Percentiles rank a stretch among this genome's conserved stretches.
Conservation (phyloP, 2,329 filamentous ascomycete species). For the Ascochyta clinopodiicola region DNA sequence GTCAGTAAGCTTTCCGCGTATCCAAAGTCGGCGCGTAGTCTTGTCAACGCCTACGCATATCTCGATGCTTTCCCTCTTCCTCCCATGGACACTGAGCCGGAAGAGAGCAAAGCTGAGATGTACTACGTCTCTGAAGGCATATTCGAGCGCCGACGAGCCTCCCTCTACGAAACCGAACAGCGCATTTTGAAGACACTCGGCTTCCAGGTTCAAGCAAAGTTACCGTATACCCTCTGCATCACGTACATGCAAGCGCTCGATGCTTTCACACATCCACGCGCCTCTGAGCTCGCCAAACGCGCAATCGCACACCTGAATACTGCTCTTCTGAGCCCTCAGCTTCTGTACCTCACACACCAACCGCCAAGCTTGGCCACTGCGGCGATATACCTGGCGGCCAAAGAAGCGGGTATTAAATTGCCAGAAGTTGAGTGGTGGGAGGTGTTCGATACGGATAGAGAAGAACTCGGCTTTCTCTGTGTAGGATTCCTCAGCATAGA, state of each 20-base stretch:
- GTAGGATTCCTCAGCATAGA: slow-evolving; percentile 83
- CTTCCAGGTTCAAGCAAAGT: slow-evolving; percentile 83
- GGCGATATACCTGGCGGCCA: slow-evolving; percentile 87
- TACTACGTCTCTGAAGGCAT: slow-evolving; percentile 73
- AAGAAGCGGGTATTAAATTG: slow-evolving; percentile 77
- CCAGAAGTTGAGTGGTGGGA: slow-evolving; percentile 95
- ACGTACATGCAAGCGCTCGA: slow-evolving; percentile 93
- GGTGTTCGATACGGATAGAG: slow-evolving; percentile 93
- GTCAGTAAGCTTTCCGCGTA: slow-evolving; percentile 81
- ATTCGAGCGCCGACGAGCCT: slow-evolving; percentile 68
- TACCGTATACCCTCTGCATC: slow-evolving; percentile 85
- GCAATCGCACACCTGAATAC: slow-evolving; percentile 84
- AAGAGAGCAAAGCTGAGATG: slow-evolving; percentile 32
- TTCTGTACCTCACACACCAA: slow-evolving; percentile 91
- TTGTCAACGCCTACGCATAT: slow-evolving; percentile 86
- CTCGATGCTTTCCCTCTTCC: slow-evolving; percentile 67
- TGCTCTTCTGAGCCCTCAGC: slow-evolving; percentile 82
- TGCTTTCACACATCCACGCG: slow-evolving; percentile 58
- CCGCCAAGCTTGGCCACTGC: slow-evolving; percentile 84
- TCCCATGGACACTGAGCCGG: slow-evolving; percentile 61
- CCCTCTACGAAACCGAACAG: slow-evolving; percentile 76
- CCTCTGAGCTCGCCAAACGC: slow-evolving; percentile 65
- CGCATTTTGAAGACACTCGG: slow-evolving; percentile 76
- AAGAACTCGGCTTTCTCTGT: slow-evolving; percentile 91
- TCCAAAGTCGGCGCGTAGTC: slow-evolving; percentile 77